Conservation (phyloP, 352 stramenopile species). For the Chrysophaeum taylorii region DNA sequence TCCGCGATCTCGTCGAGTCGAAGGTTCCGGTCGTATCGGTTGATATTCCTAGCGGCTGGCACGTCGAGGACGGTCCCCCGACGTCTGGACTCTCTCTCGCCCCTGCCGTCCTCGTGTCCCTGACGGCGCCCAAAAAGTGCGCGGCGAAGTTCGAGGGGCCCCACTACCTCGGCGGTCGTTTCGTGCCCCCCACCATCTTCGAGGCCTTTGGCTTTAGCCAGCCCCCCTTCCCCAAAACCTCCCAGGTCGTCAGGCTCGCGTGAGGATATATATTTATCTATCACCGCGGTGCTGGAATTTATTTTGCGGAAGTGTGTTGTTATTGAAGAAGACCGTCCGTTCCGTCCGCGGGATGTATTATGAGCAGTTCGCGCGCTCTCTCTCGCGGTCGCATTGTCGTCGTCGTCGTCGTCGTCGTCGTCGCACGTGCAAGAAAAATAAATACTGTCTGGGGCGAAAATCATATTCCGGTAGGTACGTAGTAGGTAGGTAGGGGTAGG, state of each 20-base stretch:
- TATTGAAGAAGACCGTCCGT: too few species aligned
- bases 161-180: constrained; percentile 91
- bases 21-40: constrained; percentile 79
- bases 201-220: constrained; percentile 53
- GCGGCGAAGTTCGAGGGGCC: constrained; percentile 67
- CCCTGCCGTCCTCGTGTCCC: constrained; percentile 84
- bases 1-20: constrained; percentile 52
- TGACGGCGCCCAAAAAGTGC: constrained; percentile 92
- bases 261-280: too few species aligned
- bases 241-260: background rate
- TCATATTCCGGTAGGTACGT: too few species aligned
- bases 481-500: too few species aligned
- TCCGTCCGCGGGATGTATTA: too few species aligned
- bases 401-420: too few species aligned
- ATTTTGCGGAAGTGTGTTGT: too few species aligned
- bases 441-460: too few species aligned
- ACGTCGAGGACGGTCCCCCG: constrained; percentile 76
- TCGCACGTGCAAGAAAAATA: too few species aligned
- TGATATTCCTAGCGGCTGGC: constrained; percentile 94
- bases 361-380: too few species aligned
- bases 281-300: too few species aligned
- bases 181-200: constrained; percentile 66
- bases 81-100: constrained; percentile 59
- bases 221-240: constrained; percentile 18
- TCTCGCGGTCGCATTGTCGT: too few species aligned